Evolutionary conservation across 805 yeast genomes (phyloP).

Genomic region (Metschnikowia sp.): DNA sequence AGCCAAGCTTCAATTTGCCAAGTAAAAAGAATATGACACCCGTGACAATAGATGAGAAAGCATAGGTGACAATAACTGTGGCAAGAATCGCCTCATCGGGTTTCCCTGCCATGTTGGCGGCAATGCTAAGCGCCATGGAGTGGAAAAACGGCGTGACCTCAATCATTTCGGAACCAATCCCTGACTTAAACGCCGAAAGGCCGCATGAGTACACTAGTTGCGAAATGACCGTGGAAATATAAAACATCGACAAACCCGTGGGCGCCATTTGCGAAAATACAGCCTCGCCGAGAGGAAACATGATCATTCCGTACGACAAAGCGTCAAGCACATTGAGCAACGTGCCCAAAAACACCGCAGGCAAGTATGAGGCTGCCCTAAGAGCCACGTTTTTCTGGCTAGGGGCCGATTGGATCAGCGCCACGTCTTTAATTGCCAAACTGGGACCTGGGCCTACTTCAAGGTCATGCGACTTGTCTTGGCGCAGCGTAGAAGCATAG

Average conservation of each 20-base stretch:
- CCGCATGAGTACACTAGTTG: constrained; percentile 88
- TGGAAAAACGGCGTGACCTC: constrained; percentile 99
- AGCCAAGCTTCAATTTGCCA: constrained; percentile 79
- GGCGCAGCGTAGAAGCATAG: constrained; percentile 6
- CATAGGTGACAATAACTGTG: constrained; percentile 84
- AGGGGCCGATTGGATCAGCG: not conserved
- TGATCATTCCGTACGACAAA: constrained; percentile 93
- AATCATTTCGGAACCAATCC: constrained; percentile 98
- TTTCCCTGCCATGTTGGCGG: constrained; percentile 46
- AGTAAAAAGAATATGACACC: constrained; percentile 75
- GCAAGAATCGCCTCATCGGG: constrained; percentile 58
- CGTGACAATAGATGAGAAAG: constrained; percentile 78
- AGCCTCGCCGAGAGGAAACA: constrained; percentile 86
- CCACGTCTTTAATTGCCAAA: not conserved
- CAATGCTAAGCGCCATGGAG: constrained; percentile 79
- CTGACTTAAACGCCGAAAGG: constrained; percentile 82
- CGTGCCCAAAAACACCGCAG: constrained; percentile 84
- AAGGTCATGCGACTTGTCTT: constrained; percentile 1
- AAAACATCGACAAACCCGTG: constrained; percentile 90
- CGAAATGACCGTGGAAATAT: constrained; percentile 84
- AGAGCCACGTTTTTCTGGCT: constrained; percentile 12
- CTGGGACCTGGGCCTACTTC: constrained; percentile 10
- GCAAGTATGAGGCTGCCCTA: constrained; percentile 51
- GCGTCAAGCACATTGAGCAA: constrained; percentile 88
- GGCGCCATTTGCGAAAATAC: constrained; percentile 78